phyloP scores from a whole-genome alignment of 495 filamentous ascomycete genomes.

The Bathelium albidoporum region DNA sequence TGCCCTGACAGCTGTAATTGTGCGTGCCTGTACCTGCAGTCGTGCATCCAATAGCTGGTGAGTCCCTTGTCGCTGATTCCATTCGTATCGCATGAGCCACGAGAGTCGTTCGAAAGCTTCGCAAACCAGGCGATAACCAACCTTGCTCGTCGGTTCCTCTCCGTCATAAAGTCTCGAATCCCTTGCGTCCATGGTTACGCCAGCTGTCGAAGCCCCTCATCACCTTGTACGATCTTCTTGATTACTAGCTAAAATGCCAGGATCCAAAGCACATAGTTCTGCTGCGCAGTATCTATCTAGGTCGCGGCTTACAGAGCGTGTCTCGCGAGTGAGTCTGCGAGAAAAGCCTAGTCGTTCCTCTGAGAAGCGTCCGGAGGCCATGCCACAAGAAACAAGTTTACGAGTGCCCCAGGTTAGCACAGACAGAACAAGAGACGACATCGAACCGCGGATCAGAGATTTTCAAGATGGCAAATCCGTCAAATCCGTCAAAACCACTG shows the following conservation, averaged over 20 bases:
- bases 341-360: neutral
- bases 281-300: neutral
- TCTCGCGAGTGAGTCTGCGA: neutral
- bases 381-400: conserved; percentile 1
- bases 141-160: neutral
- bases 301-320: neutral
- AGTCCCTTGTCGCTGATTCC: too few species aligned
- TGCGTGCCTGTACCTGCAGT: neutral
- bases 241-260: neutral
- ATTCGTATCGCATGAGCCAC: too few species aligned
- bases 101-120: too few species aligned
- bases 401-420: neutral
- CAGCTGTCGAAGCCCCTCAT: neutral
- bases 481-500: neutral
- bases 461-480: neutral
- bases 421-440: neutral
- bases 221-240: neutral
- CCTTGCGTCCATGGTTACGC: neutral
- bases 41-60: neutral
- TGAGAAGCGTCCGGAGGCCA: neutral
- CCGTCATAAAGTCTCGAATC: neutral
- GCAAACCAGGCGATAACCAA: too few species aligned
- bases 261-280: neutral
- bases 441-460: conserved; percentile 1
- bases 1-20: neutral